A percentile compares a stretch with the other conserved stretches of the same genome.
Conservation (phyloP, 306 rosid species). For the Ormosia semicastrata region DNA sequence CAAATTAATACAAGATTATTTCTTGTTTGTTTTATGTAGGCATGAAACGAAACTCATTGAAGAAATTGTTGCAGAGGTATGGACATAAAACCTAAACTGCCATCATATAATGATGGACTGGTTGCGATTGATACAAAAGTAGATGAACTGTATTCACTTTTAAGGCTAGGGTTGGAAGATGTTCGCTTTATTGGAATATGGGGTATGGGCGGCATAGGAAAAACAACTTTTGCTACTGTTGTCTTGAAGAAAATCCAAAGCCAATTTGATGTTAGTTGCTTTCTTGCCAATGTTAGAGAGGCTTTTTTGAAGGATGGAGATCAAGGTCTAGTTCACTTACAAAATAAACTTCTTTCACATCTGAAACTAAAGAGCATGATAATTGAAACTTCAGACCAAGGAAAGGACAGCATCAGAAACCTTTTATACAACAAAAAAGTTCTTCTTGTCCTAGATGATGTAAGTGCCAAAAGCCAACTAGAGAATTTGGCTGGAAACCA, state of each 20-base stretch:
- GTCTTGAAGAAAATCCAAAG: neutral
- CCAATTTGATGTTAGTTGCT: slow-evolving; percentile 19
- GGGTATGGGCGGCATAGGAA: slow-evolving; percentile 17
- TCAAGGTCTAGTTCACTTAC: slow-evolving; percentile 1
- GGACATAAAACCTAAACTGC: slow-evolving; percentile 8
- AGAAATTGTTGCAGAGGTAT: neutral
- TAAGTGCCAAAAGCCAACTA: neutral
- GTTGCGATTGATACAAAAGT: slow-evolving; percentile 7
- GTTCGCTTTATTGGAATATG: slow-evolving; percentile 25
- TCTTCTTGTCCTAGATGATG: slow-evolving; percentile 9
- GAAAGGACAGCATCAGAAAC: neutral
- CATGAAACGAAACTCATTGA: slow-evolving; percentile 19
- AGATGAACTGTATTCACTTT: neutral
- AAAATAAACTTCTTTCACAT: slow-evolving; percentile 6
- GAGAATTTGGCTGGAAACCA: neutral
- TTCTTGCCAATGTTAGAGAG: slow-evolving; percentile 10
- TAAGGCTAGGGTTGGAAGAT: neutral
- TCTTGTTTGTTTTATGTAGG: neutral
- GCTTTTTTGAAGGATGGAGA: neutral
- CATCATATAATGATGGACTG: slow-evolving; percentile 5
- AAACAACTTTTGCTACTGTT: slow-evolving; percentile 15
- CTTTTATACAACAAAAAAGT: neutral
- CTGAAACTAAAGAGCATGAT: neutral
- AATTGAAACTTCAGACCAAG: neutral
- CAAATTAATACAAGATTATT: neutral